Evolutionary conservation across 306 rosid genomes (phyloP).

Genomic region (Ceratonia siliqua): DNA sequence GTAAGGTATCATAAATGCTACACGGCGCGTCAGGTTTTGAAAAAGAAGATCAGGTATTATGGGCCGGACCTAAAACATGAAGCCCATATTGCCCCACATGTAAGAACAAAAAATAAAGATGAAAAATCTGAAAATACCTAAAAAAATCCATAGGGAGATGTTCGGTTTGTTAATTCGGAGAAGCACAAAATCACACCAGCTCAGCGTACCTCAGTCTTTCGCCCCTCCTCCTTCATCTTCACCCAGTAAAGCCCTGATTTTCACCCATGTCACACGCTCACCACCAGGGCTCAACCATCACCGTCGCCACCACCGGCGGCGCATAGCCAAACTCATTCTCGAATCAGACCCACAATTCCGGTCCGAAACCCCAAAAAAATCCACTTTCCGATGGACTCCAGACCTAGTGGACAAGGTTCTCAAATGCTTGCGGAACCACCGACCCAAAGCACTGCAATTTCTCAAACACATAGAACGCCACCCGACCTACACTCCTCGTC

Average conservation of each 20-base stretch:
- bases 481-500: slow-evolving; percentile 67
- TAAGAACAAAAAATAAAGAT: too few relatives aligned
- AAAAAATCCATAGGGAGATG: not conserved
- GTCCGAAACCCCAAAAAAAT: slow-evolving; percentile 40
- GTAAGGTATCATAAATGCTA: too few relatives aligned
- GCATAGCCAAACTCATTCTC: slow-evolving; percentile 55
- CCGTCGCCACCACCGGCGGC: slow-evolving; percentile 3
- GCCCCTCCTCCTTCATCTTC: not conserved
- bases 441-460: slow-evolving; percentile 80
- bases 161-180: not conserved
- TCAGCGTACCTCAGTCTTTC: not conserved
- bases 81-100: too few relatives aligned
- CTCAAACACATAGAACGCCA: slow-evolving; percentile 63
- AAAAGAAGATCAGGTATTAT: not conserved
- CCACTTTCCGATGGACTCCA: slow-evolving; percentile 55
- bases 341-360: slow-evolving; percentile 55
- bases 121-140: not conserved
- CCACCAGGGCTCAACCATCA: not conserved
- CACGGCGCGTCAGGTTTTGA: not conserved
- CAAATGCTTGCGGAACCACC: slow-evolving; percentile 80
- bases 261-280: slow-evolving; percentile 16
- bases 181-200: not conserved
- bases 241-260: slow-evolving; percentile 4
- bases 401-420: slow-evolving; percentile 57
- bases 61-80: not conserved